phyloP scores from a whole-genome alignment of 2,329 filamentous ascomycete species.

The Nemania diffusa region DNA sequence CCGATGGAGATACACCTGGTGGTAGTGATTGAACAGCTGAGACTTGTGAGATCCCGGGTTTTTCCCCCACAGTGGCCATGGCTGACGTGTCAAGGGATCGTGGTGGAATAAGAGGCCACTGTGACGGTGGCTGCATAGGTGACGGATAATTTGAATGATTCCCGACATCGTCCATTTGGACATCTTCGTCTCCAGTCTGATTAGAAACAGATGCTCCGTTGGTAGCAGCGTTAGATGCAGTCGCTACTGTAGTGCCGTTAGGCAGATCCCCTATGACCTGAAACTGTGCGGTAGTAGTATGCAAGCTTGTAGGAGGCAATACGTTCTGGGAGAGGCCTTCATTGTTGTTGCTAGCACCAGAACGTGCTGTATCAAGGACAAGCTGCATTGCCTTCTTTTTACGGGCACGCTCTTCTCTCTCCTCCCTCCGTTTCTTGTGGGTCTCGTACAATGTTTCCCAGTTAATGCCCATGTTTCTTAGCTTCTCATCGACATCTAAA shows the following conservation, averaged over 20 bases:
- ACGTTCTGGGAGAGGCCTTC: constrained; percentile 59
- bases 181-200: constrained; percentile 63
- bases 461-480: constrained; percentile 67
- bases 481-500: constrained; percentile 75
- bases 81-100: constrained; percentile 51
- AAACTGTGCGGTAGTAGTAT: constrained; percentile 62
- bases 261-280: constrained; percentile 67
- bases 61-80: constrained; percentile 56
- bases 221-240: constrained; percentile 54
- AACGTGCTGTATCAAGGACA: constrained; percentile 60
- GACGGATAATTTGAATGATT: constrained; percentile 56
- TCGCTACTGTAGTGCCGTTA: constrained; percentile 63
- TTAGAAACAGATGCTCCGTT: constrained; percentile 67
- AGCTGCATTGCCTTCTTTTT: constrained; percentile 72
- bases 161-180: constrained; percentile 69
- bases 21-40: constrained; percentile 69
- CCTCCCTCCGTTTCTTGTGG: constrained; percentile 72
- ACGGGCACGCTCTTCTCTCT: constrained; percentile 68
- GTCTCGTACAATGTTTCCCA: constrained; percentile 85
- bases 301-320: constrained; percentile 59
- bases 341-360: constrained; percentile 60
- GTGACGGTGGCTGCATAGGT: constrained; percentile 62
- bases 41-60: constrained; percentile 71
- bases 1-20: constrained; percentile 67
- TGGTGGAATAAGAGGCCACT: constrained; percentile 50